phyloP scores from a whole-genome alignment of 1,284 basidiomycete species.

The Tremellales sp. region DNA sequence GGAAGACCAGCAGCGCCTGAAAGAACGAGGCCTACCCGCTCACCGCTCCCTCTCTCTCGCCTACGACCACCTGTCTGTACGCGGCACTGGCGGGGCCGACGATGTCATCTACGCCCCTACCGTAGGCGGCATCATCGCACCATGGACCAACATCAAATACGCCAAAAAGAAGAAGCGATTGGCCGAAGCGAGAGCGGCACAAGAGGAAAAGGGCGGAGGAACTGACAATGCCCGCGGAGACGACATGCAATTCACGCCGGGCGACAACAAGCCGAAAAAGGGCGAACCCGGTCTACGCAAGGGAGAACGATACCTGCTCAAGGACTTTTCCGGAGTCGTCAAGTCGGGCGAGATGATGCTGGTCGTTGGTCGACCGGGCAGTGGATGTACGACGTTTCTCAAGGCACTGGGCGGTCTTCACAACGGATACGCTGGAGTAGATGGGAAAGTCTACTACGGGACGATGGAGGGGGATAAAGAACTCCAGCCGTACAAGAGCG shows the following conservation, averaged over 20 bases:
- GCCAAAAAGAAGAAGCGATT: constrained; percentile 32
- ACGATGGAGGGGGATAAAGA: constrained; percentile 29
- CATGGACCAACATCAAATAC: constrained; percentile 29
- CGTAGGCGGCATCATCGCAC: constrained; percentile 32
- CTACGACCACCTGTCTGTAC: constrained; percentile 33
- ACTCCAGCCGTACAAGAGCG: constrained; percentile 16
- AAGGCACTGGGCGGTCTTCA: constrained; percentile 49
- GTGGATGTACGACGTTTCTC: constrained; percentile 52
- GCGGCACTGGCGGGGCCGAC: constrained; percentile 35
- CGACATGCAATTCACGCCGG: constrained; percentile 20
- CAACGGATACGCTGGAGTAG: constrained; percentile 46
- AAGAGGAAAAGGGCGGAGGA: constrained; percentile 12
- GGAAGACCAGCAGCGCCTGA: constrained; percentile 21
- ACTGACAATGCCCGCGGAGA: constrained; percentile 6
- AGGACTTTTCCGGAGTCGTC: constrained; percentile 37
- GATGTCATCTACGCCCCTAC: constrained; percentile 38
- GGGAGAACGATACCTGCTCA: constrained; percentile 38
- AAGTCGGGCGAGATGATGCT: constrained; percentile 46
- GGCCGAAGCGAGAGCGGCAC: constrained; percentile 14
- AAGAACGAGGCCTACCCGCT: constrained; percentile 13
- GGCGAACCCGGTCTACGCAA: constrained; percentile 28
- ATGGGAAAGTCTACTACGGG: constrained; percentile 49
- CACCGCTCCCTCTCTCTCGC: constrained; percentile 26
- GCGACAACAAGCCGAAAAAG: constrained; percentile 18
- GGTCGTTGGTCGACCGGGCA: constrained; percentile 47